These are phyloP conservation scores for Solanum stenotomum DNA, from an alignment of 257 asterid genomes.

Conservation along the genomic window DNA sequence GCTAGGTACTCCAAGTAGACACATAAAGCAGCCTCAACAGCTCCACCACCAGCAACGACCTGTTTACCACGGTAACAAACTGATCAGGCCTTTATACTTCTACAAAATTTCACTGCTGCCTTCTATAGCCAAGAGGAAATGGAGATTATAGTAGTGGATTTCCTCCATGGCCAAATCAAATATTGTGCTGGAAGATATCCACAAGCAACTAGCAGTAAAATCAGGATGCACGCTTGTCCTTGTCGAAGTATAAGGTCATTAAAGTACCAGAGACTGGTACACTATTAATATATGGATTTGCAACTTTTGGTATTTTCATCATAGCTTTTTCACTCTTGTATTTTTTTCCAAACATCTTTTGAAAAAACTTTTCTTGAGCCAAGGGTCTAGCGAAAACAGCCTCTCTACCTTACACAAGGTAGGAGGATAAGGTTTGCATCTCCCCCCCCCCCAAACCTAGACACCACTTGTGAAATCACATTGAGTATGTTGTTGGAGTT, in stretches of 20 bases:
- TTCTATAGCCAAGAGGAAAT: background rate
- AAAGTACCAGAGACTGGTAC: background rate
- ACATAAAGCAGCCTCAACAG: slow-evolving; percentile 89
- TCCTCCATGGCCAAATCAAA: background rate
- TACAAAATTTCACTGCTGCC: background rate
- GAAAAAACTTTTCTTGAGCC: background rate
- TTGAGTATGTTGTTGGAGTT: background rate
- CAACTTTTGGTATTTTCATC: background rate
- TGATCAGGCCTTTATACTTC: background rate
- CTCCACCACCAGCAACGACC: slow-evolving; percentile 99
- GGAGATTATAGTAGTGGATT: background rate
- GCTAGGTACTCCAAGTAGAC: slow-evolving; percentile 88
- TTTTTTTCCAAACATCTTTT: background rate
- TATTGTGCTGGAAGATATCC: background rate
- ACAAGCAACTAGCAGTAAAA: background rate
- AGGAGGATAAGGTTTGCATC: background rate
- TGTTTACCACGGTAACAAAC: slow-evolving; percentile 10
- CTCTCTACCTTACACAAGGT: background rate
- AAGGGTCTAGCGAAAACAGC: background rate
- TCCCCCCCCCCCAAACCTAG: background rate
- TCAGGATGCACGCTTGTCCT: background rate
- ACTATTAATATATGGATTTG: background rate
- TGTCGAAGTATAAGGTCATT: background rate
- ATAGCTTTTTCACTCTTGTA: background rate
- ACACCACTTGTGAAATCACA: background rate